Conservation (phyloP, 495 filamentous ascomycete genomes). For the Penicillium coprophilum region DNA sequence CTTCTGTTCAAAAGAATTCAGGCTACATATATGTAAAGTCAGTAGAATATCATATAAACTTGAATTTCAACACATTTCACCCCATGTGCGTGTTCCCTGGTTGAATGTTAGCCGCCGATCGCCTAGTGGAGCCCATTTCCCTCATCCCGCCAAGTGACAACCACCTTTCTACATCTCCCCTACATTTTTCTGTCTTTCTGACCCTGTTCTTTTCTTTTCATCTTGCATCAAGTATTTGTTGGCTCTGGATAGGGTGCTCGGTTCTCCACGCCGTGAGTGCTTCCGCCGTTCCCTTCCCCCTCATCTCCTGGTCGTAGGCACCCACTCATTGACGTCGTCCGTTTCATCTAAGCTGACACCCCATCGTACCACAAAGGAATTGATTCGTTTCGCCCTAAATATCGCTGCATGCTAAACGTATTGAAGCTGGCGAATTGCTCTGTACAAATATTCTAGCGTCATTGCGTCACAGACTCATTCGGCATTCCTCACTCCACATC, state of each 20-base stretch:
- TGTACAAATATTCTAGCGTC: constrained; percentile 24
- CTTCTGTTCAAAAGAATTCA: background rate
- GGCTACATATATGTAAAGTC: background rate
- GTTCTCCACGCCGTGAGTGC: constrained; percentile 18
- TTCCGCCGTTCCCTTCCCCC: constrained; percentile 19
- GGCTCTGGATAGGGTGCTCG: constrained; percentile 12
- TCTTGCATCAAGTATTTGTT: constrained; percentile 16
- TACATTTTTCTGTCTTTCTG: constrained; percentile 17
- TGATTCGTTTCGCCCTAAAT: constrained; percentile 9
- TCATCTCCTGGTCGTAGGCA: constrained; percentile 31
- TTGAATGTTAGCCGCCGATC: constrained; percentile 45
- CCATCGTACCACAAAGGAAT: constrained; percentile 12
- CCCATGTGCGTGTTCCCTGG: constrained; percentile 22
- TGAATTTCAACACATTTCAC: constrained; percentile 8
- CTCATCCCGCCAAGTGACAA: constrained; percentile 41
- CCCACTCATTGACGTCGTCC: constrained; percentile 21
- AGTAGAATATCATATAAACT: background rate
- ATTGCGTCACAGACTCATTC: constrained; percentile 21
- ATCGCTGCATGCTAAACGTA: constrained; percentile 22
- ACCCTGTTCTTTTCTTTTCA: constrained; percentile 11
- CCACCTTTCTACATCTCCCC: constrained; percentile 34
- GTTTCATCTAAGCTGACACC: constrained; percentile 27
- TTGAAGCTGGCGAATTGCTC: constrained; percentile 17
- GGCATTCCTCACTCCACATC: constrained; percentile 22
- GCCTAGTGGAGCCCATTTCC: constrained; percentile 40